Conservation (phyloP, 805 yeast species). For the Pichia paraexigua region DNA sequence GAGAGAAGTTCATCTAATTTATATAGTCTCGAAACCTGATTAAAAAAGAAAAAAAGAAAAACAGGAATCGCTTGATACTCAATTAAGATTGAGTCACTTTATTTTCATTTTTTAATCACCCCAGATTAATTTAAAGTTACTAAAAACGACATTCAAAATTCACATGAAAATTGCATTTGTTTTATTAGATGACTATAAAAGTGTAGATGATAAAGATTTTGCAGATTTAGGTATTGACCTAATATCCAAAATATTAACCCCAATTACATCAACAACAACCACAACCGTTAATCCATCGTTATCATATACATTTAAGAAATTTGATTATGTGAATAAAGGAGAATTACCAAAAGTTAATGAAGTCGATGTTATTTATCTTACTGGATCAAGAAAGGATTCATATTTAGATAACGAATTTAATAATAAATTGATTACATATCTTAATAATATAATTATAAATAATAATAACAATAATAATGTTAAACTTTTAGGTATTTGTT, state of each 20-base stretch:
- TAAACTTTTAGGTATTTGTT: slow-evolving; percentile 70
- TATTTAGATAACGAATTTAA: slow-evolving; percentile 38
- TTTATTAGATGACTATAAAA: slow-evolving; percentile 6
- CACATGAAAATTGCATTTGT: slow-evolving; percentile 8
- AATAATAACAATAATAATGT: slow-evolving; percentile 21
- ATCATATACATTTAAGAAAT: slow-evolving; percentile 25
- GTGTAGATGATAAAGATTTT: slow-evolving; percentile 38
- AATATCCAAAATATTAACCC: background rate
- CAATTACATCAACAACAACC: background rate
- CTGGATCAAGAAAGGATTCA: slow-evolving; percentile 46
- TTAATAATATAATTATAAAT: slow-evolving; percentile 15
- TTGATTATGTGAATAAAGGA: slow-evolving; percentile 28
- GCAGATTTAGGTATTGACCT: slow-evolving; percentile 39
- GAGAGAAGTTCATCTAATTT: too few relatives aligned
- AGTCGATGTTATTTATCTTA: slow-evolving; percentile 38
- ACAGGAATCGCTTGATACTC: background rate
- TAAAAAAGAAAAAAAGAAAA: too few relatives aligned
- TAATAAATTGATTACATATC: slow-evolving; percentile 29
- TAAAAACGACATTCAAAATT: background rate
- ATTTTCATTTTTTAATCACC: background rate
- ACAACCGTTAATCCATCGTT: too few relatives aligned
- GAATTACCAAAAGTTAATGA: slow-evolving; percentile 19
- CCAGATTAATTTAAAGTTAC: background rate
- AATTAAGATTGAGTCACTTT: background rate
- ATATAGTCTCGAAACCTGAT: background rate